Percentiles rank a stretch among this genome's conserved stretches.
Conservation (phyloP, 257 asterid genomes). For the Solanum microdontum region DNA sequence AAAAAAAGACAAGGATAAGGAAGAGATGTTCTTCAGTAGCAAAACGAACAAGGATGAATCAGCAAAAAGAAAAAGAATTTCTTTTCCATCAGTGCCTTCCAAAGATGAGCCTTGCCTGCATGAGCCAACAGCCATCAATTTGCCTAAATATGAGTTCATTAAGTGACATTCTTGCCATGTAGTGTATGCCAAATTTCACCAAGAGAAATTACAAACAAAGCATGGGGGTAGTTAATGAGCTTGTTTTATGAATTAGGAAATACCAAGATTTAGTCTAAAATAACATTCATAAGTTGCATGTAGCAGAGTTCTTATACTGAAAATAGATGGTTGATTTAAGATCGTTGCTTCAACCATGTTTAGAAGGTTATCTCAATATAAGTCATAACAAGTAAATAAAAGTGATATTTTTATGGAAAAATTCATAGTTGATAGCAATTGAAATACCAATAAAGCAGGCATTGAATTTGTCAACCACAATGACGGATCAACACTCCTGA, state of each 20-base stretch:
- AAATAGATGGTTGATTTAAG: background rate
- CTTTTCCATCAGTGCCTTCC: background rate
- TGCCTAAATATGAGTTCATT: background rate
- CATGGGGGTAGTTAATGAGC: background rate
- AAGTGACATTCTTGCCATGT: background rate
- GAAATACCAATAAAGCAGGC: slow-evolving; percentile 80
- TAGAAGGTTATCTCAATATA: background rate
- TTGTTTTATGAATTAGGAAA: background rate
- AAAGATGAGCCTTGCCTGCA: background rate
- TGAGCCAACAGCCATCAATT: background rate
- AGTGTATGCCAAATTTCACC: background rate
- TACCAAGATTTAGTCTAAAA: background rate
- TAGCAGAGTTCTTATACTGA: background rate
- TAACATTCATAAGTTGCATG: background rate
- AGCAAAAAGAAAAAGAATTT: background rate
- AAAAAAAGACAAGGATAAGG: background rate
- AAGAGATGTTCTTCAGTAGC: background rate
- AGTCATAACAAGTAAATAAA: background rate
- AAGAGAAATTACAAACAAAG: background rate
- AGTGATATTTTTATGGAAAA: background rate
- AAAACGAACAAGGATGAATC: background rate
- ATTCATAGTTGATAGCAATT: background rate
- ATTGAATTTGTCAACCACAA: slow-evolving; percentile 94
- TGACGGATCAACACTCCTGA: slow-evolving; percentile 97
- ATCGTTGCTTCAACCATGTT: background rate